phyloP scores from a whole-genome alignment of 2,329 filamentous ascomycete species.

The Pseudogymnoascus sp. region DNA sequence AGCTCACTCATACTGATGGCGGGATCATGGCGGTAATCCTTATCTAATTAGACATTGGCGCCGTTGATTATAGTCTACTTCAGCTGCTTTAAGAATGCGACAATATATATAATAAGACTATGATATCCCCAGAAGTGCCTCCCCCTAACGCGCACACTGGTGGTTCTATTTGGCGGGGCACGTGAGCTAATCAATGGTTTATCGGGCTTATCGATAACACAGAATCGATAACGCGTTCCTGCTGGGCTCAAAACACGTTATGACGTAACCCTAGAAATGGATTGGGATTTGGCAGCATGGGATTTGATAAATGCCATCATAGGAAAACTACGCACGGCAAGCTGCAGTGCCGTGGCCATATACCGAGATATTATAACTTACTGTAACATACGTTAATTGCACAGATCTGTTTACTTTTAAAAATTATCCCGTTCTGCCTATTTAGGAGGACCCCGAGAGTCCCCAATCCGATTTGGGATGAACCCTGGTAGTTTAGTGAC shows the following conservation, averaged over 20 bases:
- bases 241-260: neutral
- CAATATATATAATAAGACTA: neutral
- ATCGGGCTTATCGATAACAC: neutral
- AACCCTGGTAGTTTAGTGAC: neutral
- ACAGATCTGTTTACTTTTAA: neutral
- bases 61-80: neutral
- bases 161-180: neutral
- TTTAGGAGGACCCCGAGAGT: neutral
- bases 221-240: neutral
- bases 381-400: neutral
- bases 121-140: neutral
- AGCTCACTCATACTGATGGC: constrained; percentile 64
- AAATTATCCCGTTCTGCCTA: neutral
- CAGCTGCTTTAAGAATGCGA: neutral
- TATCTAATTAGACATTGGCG: neutral
- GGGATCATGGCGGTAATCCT: constrained; percentile 2
- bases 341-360: neutral
- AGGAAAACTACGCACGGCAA: neutral
- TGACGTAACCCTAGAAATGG: neutral
- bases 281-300: neutral
- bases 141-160: neutral
- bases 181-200: neutral
- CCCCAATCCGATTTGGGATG: neutral
- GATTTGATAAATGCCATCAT: neutral
- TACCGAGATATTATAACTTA: neutral